These are phyloP conservation scores for Dillenia suffruticosa DNA, from an alignment of 164 flowering plant species.

Conservation along the genomic window DNA sequence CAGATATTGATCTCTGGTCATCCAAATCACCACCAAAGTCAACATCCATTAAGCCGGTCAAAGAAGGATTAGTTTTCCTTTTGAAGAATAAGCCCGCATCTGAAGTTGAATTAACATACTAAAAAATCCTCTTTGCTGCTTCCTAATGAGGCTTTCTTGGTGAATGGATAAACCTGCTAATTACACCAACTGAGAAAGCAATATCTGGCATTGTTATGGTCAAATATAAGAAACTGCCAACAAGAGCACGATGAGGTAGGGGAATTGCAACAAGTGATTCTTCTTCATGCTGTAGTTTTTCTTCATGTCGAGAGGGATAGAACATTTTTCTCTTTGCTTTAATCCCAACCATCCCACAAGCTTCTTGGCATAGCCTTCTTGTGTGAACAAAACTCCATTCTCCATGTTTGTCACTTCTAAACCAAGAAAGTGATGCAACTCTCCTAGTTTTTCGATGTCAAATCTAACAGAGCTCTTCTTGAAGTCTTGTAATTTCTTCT, in stretches of 20 bases:
- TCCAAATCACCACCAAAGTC: constrained; percentile 6
- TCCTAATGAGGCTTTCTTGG: constrained; percentile 1
- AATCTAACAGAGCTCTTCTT: background rate
- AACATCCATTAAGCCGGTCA: background rate
- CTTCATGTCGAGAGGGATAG: background rate
- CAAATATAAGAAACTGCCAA: background rate
- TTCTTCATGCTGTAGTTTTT: too few relatives aligned
- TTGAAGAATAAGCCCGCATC: constrained; percentile 1
- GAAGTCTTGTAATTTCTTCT: background rate
- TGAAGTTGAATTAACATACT: constrained; percentile 2
- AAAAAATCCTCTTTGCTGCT: constrained; percentile 2
- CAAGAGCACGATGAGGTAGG: background rate
- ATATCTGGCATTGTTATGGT: constrained; percentile 2
- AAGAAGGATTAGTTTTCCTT: background rate
- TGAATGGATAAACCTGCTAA: background rate
- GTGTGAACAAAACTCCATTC: too few relatives aligned
- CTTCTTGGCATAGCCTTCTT: too few relatives aligned
- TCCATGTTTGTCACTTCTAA: background rate
- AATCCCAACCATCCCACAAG: too few relatives aligned
- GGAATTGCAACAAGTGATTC: too few relatives aligned
- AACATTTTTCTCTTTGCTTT: background rate
- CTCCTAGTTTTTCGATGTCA: constrained; percentile 1
- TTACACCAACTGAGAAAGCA: background rate
- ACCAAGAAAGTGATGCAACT: background rate
- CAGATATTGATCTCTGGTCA: background rate